A percentile compares a stretch with the other conserved stretches of the same genome.
Conservation (phyloP, 2,329 filamentous ascomycete genomes). For the Didymella segeticola region DNA sequence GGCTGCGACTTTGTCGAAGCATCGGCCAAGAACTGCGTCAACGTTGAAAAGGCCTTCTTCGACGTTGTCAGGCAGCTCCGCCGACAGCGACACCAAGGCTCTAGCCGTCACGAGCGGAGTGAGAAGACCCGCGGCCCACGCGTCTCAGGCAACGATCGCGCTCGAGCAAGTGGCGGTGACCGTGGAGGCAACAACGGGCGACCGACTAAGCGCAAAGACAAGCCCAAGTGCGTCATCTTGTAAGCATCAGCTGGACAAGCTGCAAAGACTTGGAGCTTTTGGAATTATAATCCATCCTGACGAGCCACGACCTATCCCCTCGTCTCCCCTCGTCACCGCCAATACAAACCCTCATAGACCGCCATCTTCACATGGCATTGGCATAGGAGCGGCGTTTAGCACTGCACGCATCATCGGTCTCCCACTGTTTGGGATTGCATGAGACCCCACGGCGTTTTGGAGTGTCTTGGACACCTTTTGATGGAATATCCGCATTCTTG, state of each 20-base stretch:
- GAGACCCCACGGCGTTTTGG: slow-evolving; percentile 43
- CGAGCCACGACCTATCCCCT: slow-evolving; percentile 37
- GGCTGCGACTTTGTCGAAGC: slow-evolving; percentile 97
- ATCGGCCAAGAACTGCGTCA: slow-evolving; percentile 97
- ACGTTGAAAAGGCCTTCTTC: slow-evolving; percentile 98
- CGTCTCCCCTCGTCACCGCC: slow-evolving; percentile 34
- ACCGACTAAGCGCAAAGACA: slow-evolving; percentile 31
- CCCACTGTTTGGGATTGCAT: slow-evolving; percentile 34
- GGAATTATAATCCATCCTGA: slow-evolving; percentile 35
- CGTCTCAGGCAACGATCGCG: slow-evolving; percentile 26
- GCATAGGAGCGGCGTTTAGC: slow-evolving; percentile 48
- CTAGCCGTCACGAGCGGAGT: slow-evolving; percentile 27
- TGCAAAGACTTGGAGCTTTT: slow-evolving; percentile 27
- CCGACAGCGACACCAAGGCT: slow-evolving; percentile 70
- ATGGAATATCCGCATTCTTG: slow-evolving; percentile 20
- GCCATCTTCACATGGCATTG: slow-evolving; percentile 38
- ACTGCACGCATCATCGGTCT: slow-evolving; percentile 39
- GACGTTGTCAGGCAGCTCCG: slow-evolving; percentile 93
- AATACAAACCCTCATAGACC: slow-evolving; percentile 40
- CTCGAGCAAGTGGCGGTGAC: slow-evolving; percentile 21
- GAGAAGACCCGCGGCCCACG: slow-evolving; percentile 21
- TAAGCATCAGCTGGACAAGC: slow-evolving; percentile 24
- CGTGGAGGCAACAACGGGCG: slow-evolving; percentile 25
- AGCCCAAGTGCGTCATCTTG: slow-evolving; percentile 46
- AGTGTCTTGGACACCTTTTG: slow-evolving; percentile 28